Evolutionary conservation across 148 eudicot genomes (phyloP).

Genomic region (Polygonum maritimum): DNA sequence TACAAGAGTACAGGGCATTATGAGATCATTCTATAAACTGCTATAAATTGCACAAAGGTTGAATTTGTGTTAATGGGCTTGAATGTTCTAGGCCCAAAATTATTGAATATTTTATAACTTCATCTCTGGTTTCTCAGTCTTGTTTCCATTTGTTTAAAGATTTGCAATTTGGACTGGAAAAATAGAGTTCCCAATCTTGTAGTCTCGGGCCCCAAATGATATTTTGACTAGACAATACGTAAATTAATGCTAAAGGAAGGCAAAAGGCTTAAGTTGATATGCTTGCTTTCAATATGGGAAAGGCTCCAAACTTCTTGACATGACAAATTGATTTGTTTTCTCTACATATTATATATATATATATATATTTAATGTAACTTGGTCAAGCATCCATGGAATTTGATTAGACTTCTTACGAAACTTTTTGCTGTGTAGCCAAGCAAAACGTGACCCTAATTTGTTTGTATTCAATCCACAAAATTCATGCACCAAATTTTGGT

Average conservation of each 20-base stretch:
- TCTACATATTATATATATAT: background rate
- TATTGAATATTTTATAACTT: background rate
- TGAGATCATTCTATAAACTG: too few relatives aligned
- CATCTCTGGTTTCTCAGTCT: too few relatives aligned
- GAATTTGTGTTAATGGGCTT: too few relatives aligned
- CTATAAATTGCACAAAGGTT: too few relatives aligned
- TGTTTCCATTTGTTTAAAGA: too few relatives aligned
- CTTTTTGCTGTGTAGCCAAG: constrained; percentile 5
- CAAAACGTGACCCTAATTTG: background rate
- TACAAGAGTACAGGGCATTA: too few relatives aligned
- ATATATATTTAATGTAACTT: background rate
- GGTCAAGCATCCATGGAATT: background rate
- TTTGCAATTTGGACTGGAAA: too few relatives aligned
- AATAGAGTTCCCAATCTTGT: background rate
- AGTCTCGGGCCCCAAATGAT: background rate
- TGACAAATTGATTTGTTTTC: background rate
- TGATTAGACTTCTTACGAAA: background rate
- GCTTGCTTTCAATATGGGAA: background rate
- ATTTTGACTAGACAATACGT: background rate
- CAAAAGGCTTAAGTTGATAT: background rate
- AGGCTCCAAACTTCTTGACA: background rate
- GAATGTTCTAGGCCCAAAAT: background rate
- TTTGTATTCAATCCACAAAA: background rate
- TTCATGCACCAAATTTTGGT: background rate
- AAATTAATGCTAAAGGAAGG: background rate